Base-by-base conservation (phyloP, 1,139 yeast genomes). In the Suzukiozyma palmioleophila region DNA sequence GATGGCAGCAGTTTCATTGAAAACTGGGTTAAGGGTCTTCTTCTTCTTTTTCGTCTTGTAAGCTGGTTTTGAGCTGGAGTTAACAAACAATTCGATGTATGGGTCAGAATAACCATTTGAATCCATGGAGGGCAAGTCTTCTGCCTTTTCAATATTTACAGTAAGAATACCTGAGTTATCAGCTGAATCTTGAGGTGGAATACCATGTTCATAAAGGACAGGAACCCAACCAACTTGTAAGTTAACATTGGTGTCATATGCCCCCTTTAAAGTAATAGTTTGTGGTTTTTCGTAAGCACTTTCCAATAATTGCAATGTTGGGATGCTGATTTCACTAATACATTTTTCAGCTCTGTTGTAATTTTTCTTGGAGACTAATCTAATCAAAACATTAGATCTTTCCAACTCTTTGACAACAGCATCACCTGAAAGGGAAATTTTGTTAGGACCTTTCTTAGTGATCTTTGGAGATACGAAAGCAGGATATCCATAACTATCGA, bases 101-200 rank as follows among this genome's bases (percentile, higher is more conserved):
- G 99, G 99, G 62, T 92, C 99, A 8, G 96, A 87, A 57, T 84
- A 84, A 40, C 97, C 97, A 49, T 84, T 83, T 22, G 87, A 70
- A 60, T 92, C 99, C 21, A 92, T 94, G 11, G 96, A 73, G 37
- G 84, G 77, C 46, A 94, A 73, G 39, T 77, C 77, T n/a, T 73
- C 73, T 3, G 94, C 97, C 40, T 72, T 72, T 37, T 81, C 50
- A 11, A 86, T 73, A 29, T 75, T 77, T 26, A 89, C 71, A n/a
- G 73, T 70, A 46, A 90, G 64, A 26, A 67, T 68, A 59, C 99
- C 99, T 47, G 81, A 73, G 57, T 89, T 86, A 39, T 83, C 75
- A 47, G 81, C 76, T 37, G 85, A 71, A 60, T 92, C 98, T 40
- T 77, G 76, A 12, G 79, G 77, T 43, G 95, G 95, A 38, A 92